These are phyloP conservation scores for Favolaschia claudopus DNA, from an alignment of 768 basidiomycete genomes.

Conservation along the genomic window DNA sequence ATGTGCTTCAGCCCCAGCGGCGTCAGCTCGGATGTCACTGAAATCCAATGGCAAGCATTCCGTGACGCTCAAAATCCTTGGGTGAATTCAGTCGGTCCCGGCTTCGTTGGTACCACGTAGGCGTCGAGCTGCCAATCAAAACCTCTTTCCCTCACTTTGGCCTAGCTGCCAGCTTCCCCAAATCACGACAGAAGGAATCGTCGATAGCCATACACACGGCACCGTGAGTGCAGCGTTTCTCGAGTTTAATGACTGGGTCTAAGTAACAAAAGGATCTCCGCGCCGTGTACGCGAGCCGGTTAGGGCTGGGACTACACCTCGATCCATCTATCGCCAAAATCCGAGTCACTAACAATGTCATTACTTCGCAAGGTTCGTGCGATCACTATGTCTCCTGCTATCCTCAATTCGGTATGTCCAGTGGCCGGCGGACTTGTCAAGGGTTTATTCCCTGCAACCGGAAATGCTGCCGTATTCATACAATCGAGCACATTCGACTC, in stretches of 20 bases:
- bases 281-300: constrained; percentile 49
- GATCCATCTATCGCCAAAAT: constrained; percentile 44
- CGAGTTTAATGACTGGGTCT: not conserved
- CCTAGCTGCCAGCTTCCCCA: constrained; percentile 58
- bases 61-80: constrained; percentile 50
- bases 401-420: not conserved
- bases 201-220: constrained; percentile 54
- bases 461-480: constrained; percentile 42
- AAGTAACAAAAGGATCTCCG: constrained; percentile 48
- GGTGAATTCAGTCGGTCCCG: constrained; percentile 48
- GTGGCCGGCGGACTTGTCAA: constrained; percentile 54
- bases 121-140: constrained; percentile 3
- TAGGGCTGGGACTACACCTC: constrained; percentile 43
- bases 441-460: constrained; percentile 52
- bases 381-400: too few species aligned
- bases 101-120: constrained; percentile 53
- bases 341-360: constrained; percentile 60
- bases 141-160: not conserved
- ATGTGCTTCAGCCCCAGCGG: constrained; percentile 30
- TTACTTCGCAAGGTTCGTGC: constrained; percentile 50
- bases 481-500: constrained; percentile 54
- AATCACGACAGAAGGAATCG: constrained; percentile 52
- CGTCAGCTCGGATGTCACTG: constrained; percentile 35
- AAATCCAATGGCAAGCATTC: constrained; percentile 54
- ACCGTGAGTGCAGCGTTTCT: constrained; percentile 33